Evolutionary conservation across 169 alveolate genomes (phyloP).

Genomic region (Eimeria falciformis): DNA sequence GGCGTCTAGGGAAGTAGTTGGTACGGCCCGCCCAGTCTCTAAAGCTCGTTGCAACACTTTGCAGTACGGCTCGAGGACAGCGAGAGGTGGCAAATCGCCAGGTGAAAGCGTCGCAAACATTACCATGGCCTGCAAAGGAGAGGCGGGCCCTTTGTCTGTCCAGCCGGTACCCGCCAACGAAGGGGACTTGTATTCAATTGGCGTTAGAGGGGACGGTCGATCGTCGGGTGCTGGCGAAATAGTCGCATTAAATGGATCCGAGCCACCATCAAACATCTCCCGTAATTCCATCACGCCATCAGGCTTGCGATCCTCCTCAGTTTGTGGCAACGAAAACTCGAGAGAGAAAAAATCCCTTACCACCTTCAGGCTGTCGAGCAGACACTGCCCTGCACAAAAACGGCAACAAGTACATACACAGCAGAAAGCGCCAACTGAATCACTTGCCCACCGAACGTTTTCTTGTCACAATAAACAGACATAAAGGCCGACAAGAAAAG

Average conservation of each 20-base stretch:
- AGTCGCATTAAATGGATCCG: background rate
- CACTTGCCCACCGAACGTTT: too few species aligned
- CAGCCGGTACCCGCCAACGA: background rate
- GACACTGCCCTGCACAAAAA: slow-evolving; percentile 29
- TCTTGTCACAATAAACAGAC: too few species aligned
- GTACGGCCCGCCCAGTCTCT: background rate
- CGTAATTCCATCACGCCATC: background rate
- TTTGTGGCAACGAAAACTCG: slow-evolving; percentile 19
- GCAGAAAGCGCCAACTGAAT: background rate
- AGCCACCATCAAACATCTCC: too few species aligned
- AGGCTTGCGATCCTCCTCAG: background rate
- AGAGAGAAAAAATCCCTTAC: slow-evolving; percentile 38
- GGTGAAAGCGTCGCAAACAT: slow-evolving; percentile 15
- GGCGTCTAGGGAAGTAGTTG: background rate
- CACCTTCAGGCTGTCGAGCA: slow-evolving; percentile 46
- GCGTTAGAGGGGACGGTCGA: background rate
- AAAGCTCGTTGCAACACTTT: slow-evolving; percentile 22
- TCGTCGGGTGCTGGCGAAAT: background rate
- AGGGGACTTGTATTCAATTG: too few species aligned
- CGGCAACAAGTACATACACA: background rate
- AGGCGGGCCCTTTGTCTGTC: background rate
- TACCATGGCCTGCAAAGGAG: slow-evolving; percentile 54
- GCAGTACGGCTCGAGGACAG: slow-evolving; percentile 11
- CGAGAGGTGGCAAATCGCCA: slow-evolving; percentile 41
- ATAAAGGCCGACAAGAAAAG: too few species aligned